Evolutionary conservation across 2,329 filamentous ascomycete genomes (phyloP), one percentile per base, ranked within the genome.

Genomic region (Aspergillus nomiae): DNA sequence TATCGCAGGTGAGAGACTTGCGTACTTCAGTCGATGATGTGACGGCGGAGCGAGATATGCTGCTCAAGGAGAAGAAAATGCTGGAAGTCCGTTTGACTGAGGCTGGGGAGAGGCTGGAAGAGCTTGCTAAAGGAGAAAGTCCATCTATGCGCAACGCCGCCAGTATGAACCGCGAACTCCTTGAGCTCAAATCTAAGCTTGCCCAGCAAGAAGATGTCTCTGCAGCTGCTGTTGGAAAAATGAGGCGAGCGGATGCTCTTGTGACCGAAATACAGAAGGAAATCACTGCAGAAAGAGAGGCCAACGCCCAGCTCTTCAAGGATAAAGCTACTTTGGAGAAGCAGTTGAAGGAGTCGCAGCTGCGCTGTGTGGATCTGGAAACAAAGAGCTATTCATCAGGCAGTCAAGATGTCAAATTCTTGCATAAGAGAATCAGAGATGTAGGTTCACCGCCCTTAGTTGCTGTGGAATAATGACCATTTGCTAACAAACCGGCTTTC

Each of bases 351-450:
- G 94, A 99, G 77, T 85, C 94, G 30, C 94, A 98, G 78, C 86
- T 98, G 59, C 89, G 89, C 73, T 87, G 96, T 61, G 90, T 99
- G 58, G 95, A 98, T 75, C 85, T 98, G 10, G 94, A 99, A 81
- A 98, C 95, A 50, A 98, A 98, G 83, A 93, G 94, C 59, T 98
- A 96, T 80, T 95, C 94, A 24, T 96, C 90, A 68, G 92, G 92
- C 28, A 97, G 94, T 77, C 92, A 97, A 72, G 94, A 98, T 78
- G 92, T 98, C 69, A 91, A 95, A 73, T 98, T 97, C 82, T 80
- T 98, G 72, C 92, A 97, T 79, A 94, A 93, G 74, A 88, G 94
- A 57, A 92, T 99, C 68, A 93, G 97, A 82, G 94, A 98, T 86
- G 94, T 96, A 84, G 85, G 87, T 41, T 63, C 62, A 54, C 50